These are phyloP conservation scores for Aristolochia fimbriata DNA, from an alignment of 164 flowering plant genomes.

Conservation along the genomic window DNA sequence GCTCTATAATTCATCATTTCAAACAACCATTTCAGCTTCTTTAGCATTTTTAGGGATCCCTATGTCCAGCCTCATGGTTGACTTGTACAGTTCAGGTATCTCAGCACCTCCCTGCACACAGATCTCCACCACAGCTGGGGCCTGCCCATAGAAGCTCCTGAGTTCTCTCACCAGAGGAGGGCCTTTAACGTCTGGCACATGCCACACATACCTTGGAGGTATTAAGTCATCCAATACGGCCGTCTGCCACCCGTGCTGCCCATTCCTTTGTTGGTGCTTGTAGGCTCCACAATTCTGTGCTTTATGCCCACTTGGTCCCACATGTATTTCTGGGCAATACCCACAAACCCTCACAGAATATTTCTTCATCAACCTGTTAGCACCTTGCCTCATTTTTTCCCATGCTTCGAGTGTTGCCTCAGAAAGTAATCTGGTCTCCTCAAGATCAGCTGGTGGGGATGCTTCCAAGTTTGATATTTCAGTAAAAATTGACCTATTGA, in stretches of 20 bases:
- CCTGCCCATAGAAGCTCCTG: conserved; percentile 78
- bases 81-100: conserved; percentile 63
- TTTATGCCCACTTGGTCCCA: conserved; percentile 83
- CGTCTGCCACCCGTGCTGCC: conserved; percentile 97
- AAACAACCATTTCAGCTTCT: conserved; percentile 94
- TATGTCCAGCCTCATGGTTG: conserved; percentile 91
- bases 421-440: conserved; percentile 48
- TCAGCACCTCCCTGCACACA: conserved; percentile 93
- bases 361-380: conserved; percentile 67
- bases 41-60: conserved; percentile 60
- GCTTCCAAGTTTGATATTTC: conserved; percentile 54
- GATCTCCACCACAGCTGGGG: conserved; percentile 90
- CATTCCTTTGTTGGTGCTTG: conserved; percentile 95
- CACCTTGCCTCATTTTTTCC: conserved; percentile 78
- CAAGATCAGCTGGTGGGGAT: conserved; percentile 37
- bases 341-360: conserved; percentile 88
- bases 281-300: conserved; percentile 92
- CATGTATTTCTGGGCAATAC: conserved; percentile 91
- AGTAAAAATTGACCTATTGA: conserved; percentile 25
- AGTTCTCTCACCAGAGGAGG: conserved; percentile 63
- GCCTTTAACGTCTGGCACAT: conserved; percentile 66
- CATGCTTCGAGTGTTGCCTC: conserved; percentile 75
- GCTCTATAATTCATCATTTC: conserved; percentile 10
- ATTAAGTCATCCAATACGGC: conserved; percentile 81
- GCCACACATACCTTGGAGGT: conserved; percentile 93